Evolutionary conservation across 345 rosid species (phyloP), one percentile per base, ranked within the genome.

Genomic region (Dipteronia sinensis): DNA sequence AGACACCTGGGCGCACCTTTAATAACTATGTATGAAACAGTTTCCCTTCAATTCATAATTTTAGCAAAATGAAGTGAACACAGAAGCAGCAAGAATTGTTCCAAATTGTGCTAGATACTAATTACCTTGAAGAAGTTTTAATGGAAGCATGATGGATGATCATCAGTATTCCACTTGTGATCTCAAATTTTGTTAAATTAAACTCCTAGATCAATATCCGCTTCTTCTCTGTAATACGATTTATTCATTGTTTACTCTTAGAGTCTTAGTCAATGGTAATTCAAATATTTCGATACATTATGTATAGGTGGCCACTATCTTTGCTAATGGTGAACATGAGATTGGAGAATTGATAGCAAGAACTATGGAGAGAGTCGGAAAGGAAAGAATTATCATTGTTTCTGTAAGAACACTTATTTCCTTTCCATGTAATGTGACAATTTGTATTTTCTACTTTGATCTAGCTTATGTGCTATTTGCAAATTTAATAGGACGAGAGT

Each of bases 311-410:
- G 97, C 92, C 17, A 92, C 98, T 67, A 92, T 93, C 82, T 95
- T 97, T 81, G 98, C 97, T 55, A 95, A 95, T 72, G 98, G 98
- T 23, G 98, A 95, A 79, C 76, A 85, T 29, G 98, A 92, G 82
- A 95, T 95, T 69, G 97, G 98, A 81, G 98, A 95, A 84, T 44
- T 90, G 77, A 89, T 95, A 78, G 98, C 98, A 71, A 89, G 92
- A 83, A 98, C 98, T 73, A 93, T 93, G 98, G 98, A 89, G 87
- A 95, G 92, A 85, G 98, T 95, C 76, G 98, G 98, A 80, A 95
- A 92, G 88, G 91, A 93, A 85, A 97, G 98, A 72, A 90, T 90
- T 76, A 93, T 95, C 75, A 92, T 94, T 19, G 91, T 93, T 67
- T 78, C 86, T 72, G 98, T 95, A 72, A 83, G 97, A 74, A 73